Conservation (phyloP, 2,329 filamentous ascomycete species). For the Plenodomus tracheiphilus region DNA sequence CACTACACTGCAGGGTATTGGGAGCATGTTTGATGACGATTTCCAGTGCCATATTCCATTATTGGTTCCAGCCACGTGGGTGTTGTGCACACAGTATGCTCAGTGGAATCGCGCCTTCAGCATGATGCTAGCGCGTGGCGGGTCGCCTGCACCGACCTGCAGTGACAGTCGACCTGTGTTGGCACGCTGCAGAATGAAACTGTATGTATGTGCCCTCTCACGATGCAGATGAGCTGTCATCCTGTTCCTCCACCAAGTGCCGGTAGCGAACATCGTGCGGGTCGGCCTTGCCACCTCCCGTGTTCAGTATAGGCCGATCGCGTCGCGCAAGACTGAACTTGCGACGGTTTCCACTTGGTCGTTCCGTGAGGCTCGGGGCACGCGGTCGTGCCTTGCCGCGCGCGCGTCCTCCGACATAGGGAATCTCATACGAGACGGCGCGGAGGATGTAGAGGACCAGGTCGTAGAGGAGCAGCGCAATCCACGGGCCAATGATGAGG, state of each 20-base stretch:
- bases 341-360: constrained; percentile 55
- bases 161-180: background rate
- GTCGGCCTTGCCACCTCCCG: constrained; percentile 20
- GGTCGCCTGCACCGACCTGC: too few species aligned
- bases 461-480: constrained; percentile 65
- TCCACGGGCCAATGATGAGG: constrained; percentile 64
- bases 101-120: too few species aligned
- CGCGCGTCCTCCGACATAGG: constrained; percentile 63
- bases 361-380: constrained; percentile 63
- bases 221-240: constrained; percentile 9
- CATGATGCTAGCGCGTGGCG: too few species aligned
- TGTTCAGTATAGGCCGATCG: constrained; percentile 22
- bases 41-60: too few species aligned
- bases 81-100: too few species aligned
- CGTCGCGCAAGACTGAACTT: constrained; percentile 48
- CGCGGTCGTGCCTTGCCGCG: constrained; percentile 62
- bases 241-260: constrained; percentile 24
- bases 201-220: background rate
- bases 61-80: too few species aligned
- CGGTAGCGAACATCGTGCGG: constrained; percentile 33
- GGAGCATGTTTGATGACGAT: too few species aligned
- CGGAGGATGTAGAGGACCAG: constrained; percentile 64
- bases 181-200: background rate
- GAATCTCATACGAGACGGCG: constrained; percentile 61
- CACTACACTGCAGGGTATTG: too few species aligned